Base-by-base conservation (phyloP, 768 basidiomycete species). In the Lactifluus echinatus region DNA sequence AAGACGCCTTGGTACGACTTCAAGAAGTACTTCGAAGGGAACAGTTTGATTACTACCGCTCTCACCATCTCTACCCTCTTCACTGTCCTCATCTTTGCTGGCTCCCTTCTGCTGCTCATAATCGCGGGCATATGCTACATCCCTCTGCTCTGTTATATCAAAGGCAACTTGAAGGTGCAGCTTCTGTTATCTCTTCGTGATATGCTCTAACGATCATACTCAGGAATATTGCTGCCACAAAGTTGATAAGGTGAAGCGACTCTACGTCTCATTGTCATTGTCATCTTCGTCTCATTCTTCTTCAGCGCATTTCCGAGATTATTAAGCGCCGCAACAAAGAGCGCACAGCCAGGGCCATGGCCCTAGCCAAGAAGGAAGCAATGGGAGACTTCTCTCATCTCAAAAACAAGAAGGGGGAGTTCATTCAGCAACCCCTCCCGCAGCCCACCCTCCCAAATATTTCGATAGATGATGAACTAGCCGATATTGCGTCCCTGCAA, bases 221-320 rank as follows among this genome's bases (percentile, higher is more conserved):
- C 62, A 91, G 86, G 95, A 99, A 78, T 97, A 96, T 73, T 91
- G 90, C 71, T 97, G 94, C 69, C 92, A 98, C 76, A 96, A 97
- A 72, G 92, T 97, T 49, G 95, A 99, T 76, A 97, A 97, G 82
- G 89, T 91, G 67, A 55, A 66, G 60, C 29, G 57, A 24, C 12
- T 26, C 11, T n/a, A 47, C 19, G n/a, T n/a, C n/a, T n/a, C n/a
- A n/a, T 4, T 43, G 11, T n/a, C 55, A n/a, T 55, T 61, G 17
- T 52, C 21, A 34, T 36, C 29, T 39, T 59, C 53, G 45, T 40
- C 59, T 65, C 34, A 67, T 46, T 19, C 47, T 53, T 21, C 43
- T 33, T 60, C 14, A 93, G 90, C 93, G 95, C 61, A 97, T 98
- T 64, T 81, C 85, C 56, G 89, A 86, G 67, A 84, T 97, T 57